Conservation (phyloP, 768 basidiomycete species). For the Grammothele lineata region DNA sequence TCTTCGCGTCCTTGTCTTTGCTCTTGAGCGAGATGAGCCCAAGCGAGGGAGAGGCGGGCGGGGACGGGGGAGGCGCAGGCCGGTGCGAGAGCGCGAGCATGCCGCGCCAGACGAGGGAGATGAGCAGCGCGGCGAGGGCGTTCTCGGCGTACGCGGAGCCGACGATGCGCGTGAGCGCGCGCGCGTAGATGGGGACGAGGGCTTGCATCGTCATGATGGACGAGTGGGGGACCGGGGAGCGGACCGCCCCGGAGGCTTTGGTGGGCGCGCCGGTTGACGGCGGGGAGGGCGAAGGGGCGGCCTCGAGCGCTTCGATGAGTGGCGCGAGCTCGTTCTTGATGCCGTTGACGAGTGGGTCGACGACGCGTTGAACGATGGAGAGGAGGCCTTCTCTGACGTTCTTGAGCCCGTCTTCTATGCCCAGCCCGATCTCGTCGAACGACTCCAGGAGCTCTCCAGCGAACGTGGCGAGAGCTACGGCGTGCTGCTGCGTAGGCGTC, state of each 20-base stretch:
- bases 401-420: slow-evolving; percentile 67
- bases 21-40: slow-evolving; percentile 17
- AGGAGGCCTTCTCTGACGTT: slow-evolving; percentile 65
- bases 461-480: slow-evolving; percentile 62
- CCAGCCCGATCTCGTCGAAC: slow-evolving; percentile 64
- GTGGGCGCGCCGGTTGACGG: not conserved
- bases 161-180: slow-evolving; percentile 54
- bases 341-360: slow-evolving; percentile 57
- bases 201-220: slow-evolving; percentile 56
- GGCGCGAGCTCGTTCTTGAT: slow-evolving; percentile 61
- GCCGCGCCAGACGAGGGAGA: slow-evolving; percentile 70
- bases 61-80: slow-evolving; percentile 32
- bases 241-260: slow-evolving; percentile 7
- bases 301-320: slow-evolving; percentile 59
- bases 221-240: slow-evolving; percentile 40
- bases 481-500: slow-evolving; percentile 69
- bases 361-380: slow-evolving; percentile 62
- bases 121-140: slow-evolving; percentile 64
- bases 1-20: slow-evolving; percentile 23
- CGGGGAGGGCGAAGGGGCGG: slow-evolving; percentile 7
- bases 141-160: slow-evolving; percentile 51
- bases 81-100: slow-evolving; percentile 70
- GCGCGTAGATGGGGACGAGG: slow-evolving; percentile 59
- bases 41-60: slow-evolving; percentile 36
- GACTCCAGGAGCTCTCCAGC: slow-evolving; percentile 69